Evolutionary conservation across 106 monocot species (phyloP).

Genomic region (Ottelia alismoides): DNA sequence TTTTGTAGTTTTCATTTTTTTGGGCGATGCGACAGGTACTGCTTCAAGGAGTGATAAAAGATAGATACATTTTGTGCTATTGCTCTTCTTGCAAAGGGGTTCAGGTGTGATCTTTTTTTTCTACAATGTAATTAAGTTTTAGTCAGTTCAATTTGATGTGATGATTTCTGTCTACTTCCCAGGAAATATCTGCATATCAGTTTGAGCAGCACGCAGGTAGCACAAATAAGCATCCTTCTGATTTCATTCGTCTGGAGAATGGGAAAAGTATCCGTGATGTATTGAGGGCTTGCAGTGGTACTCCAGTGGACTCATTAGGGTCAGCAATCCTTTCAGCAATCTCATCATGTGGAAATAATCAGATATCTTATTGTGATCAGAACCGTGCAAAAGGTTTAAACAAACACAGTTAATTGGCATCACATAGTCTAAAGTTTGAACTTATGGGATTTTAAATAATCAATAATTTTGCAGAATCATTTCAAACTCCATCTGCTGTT

Average conservation of each 20-base stretch:
- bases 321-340: conserved; percentile 46
- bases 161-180: too few species aligned
- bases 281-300: conserved; percentile 36
- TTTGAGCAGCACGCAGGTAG: conserved; percentile 90
- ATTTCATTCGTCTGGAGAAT: conserved; percentile 71
- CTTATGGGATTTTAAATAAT: too few species aligned
- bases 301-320: conserved; percentile 50
- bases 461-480: too few species aligned
- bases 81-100: conserved; percentile 67
- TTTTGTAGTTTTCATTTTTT: neutral
- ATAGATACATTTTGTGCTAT: conserved; percentile 57
- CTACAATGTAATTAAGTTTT: too few species aligned
- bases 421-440: too few species aligned
- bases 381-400: too few species aligned
- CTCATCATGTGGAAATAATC: too few species aligned
- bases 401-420: too few species aligned
- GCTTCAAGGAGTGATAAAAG: conserved; percentile 63
- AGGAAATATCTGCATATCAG: conserved; percentile 70
- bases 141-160: too few species aligned
- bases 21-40: conserved; percentile 23
- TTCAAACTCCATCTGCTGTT: too few species aligned
- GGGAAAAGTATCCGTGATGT: conserved; percentile 64
- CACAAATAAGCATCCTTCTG: conserved; percentile 74
- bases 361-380: too few species aligned
- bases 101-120: conserved; percentile 24